Conservation (phyloP, 768 basidiomycete genomes). For the Mycena leptocephala region DNA sequence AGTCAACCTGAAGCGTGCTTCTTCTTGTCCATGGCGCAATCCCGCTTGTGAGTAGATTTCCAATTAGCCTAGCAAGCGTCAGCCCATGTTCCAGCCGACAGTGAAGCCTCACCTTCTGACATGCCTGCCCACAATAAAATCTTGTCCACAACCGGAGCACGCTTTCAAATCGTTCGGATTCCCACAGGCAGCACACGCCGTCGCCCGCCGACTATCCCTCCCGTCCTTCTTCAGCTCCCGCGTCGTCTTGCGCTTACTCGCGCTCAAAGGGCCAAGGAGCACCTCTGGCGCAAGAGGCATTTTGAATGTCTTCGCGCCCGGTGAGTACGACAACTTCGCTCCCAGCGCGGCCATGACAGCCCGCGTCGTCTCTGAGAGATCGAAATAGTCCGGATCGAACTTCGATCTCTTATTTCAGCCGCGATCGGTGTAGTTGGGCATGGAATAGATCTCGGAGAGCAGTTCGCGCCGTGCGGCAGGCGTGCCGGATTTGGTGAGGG, state of each 20-base stretch:
- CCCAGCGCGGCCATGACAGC: slow-evolving; percentile 39
- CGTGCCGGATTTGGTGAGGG: slow-evolving; percentile 26
- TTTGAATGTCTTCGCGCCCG: slow-evolving; percentile 40
- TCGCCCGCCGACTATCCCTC: slow-evolving; percentile 39
- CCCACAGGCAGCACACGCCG: slow-evolving; percentile 43
- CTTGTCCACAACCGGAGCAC: slow-evolving; percentile 27
- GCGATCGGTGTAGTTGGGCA: slow-evolving; percentile 41
- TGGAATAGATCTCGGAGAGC: slow-evolving; percentile 37
- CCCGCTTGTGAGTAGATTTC: slow-evolving; percentile 41
- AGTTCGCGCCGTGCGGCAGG: slow-evolving; percentile 36
- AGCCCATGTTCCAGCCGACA: neutral
- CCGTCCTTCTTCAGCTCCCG: slow-evolving; percentile 37
- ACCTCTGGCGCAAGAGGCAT: slow-evolving; percentile 36
- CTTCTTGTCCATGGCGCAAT: slow-evolving; percentile 34
- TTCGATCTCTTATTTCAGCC: slow-evolving; percentile 29
- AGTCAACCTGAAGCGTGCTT: slow-evolving; percentile 21
- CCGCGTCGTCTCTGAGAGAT: slow-evolving; percentile 34
- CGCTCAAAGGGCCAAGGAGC: slow-evolving; percentile 1
- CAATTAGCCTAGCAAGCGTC: slow-evolving; percentile 36
- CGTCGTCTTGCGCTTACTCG: slow-evolving; percentile 32
- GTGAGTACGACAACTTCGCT: slow-evolving; percentile 37
- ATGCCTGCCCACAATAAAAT: slow-evolving; percentile 36
- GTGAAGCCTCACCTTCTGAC: slow-evolving; percentile 36
- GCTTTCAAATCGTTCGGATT: slow-evolving; percentile 41
- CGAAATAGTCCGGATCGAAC: slow-evolving; percentile 41